Evolutionary conservation across 169 alveolate species (phyloP).

Genomic region (Amoebophrya sp.): DNA sequence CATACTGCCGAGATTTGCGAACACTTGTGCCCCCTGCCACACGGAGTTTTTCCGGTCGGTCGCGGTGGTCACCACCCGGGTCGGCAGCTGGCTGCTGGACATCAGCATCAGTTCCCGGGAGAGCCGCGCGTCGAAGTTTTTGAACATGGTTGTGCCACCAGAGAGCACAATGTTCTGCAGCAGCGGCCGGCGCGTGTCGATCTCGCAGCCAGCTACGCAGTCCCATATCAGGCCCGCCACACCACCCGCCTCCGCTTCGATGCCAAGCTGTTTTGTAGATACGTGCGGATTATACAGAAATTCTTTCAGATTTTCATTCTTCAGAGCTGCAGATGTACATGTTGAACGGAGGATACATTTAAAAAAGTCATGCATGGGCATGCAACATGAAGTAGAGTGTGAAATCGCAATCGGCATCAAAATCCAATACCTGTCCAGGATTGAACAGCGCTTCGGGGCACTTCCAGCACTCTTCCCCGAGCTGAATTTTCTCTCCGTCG

Average conservation of each 20-base stretch:
- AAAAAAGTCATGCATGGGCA: too few relatives aligned
- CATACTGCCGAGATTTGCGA: not conserved
- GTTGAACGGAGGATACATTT: too few relatives aligned
- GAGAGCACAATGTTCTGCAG: constrained; percentile 39
- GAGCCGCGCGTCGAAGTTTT: constrained; percentile 48
- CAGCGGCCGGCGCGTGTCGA: constrained; percentile 37
- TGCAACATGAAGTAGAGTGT: too few relatives aligned
- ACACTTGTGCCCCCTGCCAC: not conserved
- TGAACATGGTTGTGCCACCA: constrained; percentile 37
- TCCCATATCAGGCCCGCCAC: not conserved
- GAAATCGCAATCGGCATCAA: too few relatives aligned
- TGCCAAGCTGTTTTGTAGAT: not conserved
- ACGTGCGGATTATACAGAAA: not conserved
- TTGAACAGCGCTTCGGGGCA: constrained; percentile 47
- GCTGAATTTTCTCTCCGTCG: not conserved
- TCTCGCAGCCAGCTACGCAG: constrained; percentile 30
- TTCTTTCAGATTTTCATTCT: too few relatives aligned
- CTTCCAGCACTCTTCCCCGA: constrained; percentile 42
- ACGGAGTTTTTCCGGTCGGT: not conserved
- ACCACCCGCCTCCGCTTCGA: not conserved
- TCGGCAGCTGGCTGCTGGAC: not conserved
- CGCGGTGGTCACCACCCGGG: not conserved
- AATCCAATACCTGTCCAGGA: constrained; percentile 34
- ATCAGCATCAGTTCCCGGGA: constrained; percentile 70
- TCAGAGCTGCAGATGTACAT: too few relatives aligned